phyloP scores from a whole-genome alignment of 1,284 basidiomycete genomes.

The Irpex lacteus region DNA sequence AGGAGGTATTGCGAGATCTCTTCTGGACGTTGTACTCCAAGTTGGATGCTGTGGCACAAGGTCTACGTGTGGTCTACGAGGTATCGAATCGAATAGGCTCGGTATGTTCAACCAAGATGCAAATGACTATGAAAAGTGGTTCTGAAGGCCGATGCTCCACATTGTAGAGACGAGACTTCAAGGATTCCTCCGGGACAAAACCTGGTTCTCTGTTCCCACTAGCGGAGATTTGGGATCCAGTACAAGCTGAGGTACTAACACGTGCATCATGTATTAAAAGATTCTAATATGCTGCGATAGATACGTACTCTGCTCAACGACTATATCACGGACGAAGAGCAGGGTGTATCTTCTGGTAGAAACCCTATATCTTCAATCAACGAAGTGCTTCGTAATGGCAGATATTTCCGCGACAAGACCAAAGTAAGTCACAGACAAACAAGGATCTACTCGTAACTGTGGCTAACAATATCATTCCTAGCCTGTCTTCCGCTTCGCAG shows the following conservation, averaged over 20 bases:
- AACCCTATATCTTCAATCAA: slow-evolving; percentile 94
- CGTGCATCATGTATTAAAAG: not conserved
- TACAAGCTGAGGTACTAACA: slow-evolving; percentile 79
- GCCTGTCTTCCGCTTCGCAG: slow-evolving; percentile 88
- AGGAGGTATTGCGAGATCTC: slow-evolving; percentile 86
- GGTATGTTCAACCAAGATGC: slow-evolving; percentile 44
- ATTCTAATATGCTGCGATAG: slow-evolving; percentile 36
- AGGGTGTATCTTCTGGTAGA: slow-evolving; percentile 70
- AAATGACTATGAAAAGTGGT: not conserved
- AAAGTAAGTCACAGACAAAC: slow-evolving; percentile 50
- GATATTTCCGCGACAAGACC: slow-evolving; percentile 70
- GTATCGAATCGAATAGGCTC: slow-evolving; percentile 86
- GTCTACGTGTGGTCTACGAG: slow-evolving; percentile 89
- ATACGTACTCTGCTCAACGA: slow-evolving; percentile 85
- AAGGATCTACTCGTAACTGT: not conserved
- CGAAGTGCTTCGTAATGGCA: slow-evolving; percentile 87
- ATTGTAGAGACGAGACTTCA: slow-evolving; percentile 79
- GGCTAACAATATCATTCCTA: slow-evolving; percentile 28
- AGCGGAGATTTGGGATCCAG: slow-evolving; percentile 87
- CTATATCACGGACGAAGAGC: slow-evolving; percentile 89
- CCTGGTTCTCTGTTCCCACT: slow-evolving; percentile 75
- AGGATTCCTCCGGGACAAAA: slow-evolving; percentile 76
- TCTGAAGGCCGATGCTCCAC: not conserved
- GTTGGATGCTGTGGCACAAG: slow-evolving; percentile 93
- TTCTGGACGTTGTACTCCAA: slow-evolving; percentile 99